A percentile compares a stretch with the other conserved stretches of the same genome.
Conservation (phyloP, 2,329 filamentous ascomycete genomes). For the Ophiostoma novo-ulmi region DNA sequence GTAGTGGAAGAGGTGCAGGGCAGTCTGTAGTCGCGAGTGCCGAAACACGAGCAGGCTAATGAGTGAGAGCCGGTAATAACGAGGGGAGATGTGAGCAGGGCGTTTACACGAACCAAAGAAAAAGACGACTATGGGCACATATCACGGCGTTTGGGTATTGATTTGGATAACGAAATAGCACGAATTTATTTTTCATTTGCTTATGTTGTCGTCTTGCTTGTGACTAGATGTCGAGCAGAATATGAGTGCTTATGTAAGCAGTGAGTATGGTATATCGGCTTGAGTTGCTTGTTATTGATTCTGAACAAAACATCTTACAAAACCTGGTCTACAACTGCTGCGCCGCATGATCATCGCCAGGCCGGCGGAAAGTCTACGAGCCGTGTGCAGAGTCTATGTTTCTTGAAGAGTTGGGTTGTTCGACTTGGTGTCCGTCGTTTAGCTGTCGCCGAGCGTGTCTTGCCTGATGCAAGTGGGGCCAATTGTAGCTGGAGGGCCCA, state of each 20-base stretch:
- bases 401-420: background rate
- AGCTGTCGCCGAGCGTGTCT: background rate
- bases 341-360: background rate
- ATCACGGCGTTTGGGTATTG: background rate
- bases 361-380: background rate
- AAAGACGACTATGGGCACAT: background rate
- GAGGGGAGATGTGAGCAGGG: background rate
- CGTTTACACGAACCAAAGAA: too few relatives aligned
- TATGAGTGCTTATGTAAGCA: background rate
- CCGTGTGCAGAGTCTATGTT: background rate
- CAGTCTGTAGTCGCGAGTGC: background rate
- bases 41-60: background rate
- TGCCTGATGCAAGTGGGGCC: background rate
- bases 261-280: background rate
- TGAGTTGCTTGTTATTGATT: background rate
- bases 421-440: background rate
- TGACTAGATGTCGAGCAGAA: background rate
- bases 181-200: background rate
- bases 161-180: slow-evolving; percentile 7
- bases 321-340: background rate
- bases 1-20: slow-evolving; percentile 60
- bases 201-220: background rate
- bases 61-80: too few relatives aligned
- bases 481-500: background rate
- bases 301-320: background rate